Conservation (phyloP, 352 stramenopile species). For the Hyaloperonospora brassicae region DNA sequence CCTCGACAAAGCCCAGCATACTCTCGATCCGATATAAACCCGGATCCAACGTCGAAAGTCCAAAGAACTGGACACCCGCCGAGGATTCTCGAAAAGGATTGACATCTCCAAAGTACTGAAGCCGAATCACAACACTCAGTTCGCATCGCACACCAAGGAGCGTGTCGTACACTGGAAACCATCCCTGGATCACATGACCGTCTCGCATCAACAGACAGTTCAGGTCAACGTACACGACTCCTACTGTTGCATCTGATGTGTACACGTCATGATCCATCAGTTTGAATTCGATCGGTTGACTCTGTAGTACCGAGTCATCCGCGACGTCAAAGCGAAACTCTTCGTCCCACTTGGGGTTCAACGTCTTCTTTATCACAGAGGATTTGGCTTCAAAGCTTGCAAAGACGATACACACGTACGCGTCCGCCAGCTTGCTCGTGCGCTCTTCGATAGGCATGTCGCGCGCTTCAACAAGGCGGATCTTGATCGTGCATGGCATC, state of each 20-base stretch:
- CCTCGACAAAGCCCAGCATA: slow-evolving; percentile 91
- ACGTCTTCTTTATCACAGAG: not conserved
- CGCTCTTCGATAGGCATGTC: slow-evolving; percentile 84
- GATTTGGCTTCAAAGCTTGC: slow-evolving; percentile 2
- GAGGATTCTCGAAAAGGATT: slow-evolving; percentile 97
- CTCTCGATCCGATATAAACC: slow-evolving; percentile 82
- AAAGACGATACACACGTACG: not conserved
- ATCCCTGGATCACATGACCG: slow-evolving; percentile 90
- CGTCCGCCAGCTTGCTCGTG: slow-evolving; percentile 71
- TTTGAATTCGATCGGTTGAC: slow-evolving; percentile 97
- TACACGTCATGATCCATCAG: slow-evolving; percentile 94
- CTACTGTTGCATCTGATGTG: slow-evolving; percentile 91
- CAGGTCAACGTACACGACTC: slow-evolving; percentile 96
- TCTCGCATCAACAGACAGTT: slow-evolving; percentile 96
- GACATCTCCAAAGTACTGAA: slow-evolving; percentile 95
- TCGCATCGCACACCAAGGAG: slow-evolving; percentile 92
- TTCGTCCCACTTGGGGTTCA: not conserved
- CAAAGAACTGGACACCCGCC: slow-evolving; percentile 96
- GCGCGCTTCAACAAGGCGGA: slow-evolving; percentile 82
- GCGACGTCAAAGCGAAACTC: slow-evolving; percentile 90
- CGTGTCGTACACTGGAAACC: slow-evolving; percentile 98
- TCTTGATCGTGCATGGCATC: slow-evolving; percentile 90
- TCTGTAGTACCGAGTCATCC: slow-evolving; percentile 96
- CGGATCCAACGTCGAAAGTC: slow-evolving; percentile 90
- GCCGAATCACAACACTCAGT: slow-evolving; percentile 91